phyloP scores from a whole-genome alignment of 805 yeast genomes.

The Ogataea naganishii region DNA sequence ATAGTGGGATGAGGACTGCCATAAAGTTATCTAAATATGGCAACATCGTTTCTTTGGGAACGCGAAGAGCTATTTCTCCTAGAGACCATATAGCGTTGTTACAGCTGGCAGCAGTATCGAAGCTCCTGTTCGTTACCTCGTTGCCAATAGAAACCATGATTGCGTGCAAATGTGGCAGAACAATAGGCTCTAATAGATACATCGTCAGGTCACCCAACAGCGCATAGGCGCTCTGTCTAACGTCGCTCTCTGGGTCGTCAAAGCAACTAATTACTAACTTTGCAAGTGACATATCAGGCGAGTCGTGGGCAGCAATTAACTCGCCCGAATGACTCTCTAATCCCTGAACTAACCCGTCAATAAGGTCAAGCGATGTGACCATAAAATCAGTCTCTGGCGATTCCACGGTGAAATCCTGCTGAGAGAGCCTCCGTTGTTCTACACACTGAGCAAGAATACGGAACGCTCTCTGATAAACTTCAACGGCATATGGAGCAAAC shows the following conservation, averaged over 20 bases:
- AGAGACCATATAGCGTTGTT: constrained; percentile 92
- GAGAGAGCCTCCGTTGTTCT: constrained; percentile 53
- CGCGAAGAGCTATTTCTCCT: constrained; percentile 74
- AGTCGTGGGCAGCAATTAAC: constrained; percentile 31
- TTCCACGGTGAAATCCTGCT: constrained; percentile 55
- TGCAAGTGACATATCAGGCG: constrained; percentile 34
- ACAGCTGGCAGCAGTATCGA: constrained; percentile 51
- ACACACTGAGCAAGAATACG: constrained; percentile 62
- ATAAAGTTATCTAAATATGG: constrained; percentile 49
- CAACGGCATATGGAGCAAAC: constrained; percentile 83
- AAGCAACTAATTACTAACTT: constrained; percentile 59
- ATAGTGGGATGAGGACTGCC: constrained; percentile 48
- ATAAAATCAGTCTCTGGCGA: constrained; percentile 87
- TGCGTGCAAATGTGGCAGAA: constrained; percentile 38
- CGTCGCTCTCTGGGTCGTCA: constrained; percentile 73
- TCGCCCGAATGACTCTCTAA: constrained; percentile 55
- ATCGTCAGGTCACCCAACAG: constrained; percentile 84
- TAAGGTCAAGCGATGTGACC: constrained; percentile 79
- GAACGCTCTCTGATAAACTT: constrained; percentile 73
- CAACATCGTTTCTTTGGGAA: constrained; percentile 33
- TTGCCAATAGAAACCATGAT: constrained; percentile 59
- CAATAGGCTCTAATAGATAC: constrained; percentile 35
- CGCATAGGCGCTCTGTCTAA: constrained; percentile 90
- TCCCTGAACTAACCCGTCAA: constrained; percentile 92
- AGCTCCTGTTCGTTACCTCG: constrained; percentile 50